These are phyloP conservation scores for Venustampulla echinocandica DNA, from an alignment of 495 filamentous ascomycete species.

Conservation along the genomic window DNA sequence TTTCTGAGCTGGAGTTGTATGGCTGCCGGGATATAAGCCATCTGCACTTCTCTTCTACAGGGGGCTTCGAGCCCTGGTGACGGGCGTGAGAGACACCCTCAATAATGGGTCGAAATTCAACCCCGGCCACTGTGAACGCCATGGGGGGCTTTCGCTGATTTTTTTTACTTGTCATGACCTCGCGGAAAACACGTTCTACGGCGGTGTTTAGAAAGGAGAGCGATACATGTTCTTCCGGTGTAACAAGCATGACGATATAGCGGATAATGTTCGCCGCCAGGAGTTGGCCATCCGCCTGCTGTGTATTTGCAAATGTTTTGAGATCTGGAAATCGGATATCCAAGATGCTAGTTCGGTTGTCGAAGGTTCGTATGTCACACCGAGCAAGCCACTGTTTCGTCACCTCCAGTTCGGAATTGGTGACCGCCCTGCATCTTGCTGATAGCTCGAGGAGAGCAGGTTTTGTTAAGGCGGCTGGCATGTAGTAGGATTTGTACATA, in stretches of 20 bases:
- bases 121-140: no score
- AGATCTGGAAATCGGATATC: slow-evolving; percentile 33
- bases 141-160: no score
- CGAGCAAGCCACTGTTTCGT: slow-evolving; percentile 14
- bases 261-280: slow-evolving; percentile 17
- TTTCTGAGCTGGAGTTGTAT: slow-evolving; percentile 27
- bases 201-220: slow-evolving; percentile 2
- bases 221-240: slow-evolving; percentile 10
- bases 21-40: slow-evolving; percentile 47
- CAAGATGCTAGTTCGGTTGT: slow-evolving; percentile 31
- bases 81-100: no score
- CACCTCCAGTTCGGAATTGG: slow-evolving; percentile 28
- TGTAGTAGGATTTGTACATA: slow-evolving; percentile 43
- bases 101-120: no score
- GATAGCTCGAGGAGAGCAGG: slow-evolving; percentile 52
- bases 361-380: slow-evolving; percentile 30
- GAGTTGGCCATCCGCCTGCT: slow-evolving; percentile 8
- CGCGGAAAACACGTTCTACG: slow-evolving; percentile 9
- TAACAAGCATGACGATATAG: slow-evolving; percentile 15
- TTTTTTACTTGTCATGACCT: no score
- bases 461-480: slow-evolving; percentile 64
- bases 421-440: slow-evolving; percentile 25
- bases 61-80: neutral
- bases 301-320: slow-evolving; percentile 6
- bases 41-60: slow-evolving; percentile 14